A percentile compares a stretch with the other conserved stretches of the same genome.
Evolutionary conservation across 495 filamentous ascomycete species (phyloP).

Genomic region (Neurospora sp.): DNA sequence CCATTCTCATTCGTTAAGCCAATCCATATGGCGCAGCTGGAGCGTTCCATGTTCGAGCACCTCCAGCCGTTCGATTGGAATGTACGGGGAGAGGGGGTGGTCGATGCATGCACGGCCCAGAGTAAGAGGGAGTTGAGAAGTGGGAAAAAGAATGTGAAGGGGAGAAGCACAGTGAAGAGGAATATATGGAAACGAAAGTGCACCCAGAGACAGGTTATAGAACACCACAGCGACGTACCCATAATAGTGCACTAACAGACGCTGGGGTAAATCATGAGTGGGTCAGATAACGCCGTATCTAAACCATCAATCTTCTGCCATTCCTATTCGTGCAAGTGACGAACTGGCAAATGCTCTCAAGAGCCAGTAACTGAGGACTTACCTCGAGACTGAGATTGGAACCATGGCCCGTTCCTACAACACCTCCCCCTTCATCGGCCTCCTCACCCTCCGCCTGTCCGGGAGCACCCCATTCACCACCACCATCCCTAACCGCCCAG

Average conservation of each 20-base stretch:
- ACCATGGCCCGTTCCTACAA: neutral
- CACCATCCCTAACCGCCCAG: neutral
- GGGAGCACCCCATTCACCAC: neutral
- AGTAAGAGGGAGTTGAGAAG: too few relatives aligned
- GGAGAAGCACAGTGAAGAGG: neutral
- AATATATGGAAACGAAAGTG: neutral
- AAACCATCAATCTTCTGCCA: neutral
- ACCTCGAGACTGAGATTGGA: neutral
- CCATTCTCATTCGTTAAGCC: neutral
- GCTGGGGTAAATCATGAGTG: accelerated
- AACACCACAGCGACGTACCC: neutral
- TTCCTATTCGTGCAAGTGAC: neutral
- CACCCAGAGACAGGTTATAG: neutral
- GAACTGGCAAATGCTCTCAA: neutral
- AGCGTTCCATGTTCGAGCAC: neutral
- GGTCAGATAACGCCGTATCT: neutral
- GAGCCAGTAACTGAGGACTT: neutral
- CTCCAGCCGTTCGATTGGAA: neutral
- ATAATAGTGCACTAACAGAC: neutral
- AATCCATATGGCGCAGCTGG: neutral
- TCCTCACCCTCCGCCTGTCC: neutral
- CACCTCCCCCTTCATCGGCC: neutral
- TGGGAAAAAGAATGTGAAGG: neutral
- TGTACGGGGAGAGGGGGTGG: neutral
- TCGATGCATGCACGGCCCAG: neutral